These are phyloP conservation scores for Athelia psychrophila DNA, from an alignment of 1,284 basidiomycete species.

Conservation along the genomic window DNA sequence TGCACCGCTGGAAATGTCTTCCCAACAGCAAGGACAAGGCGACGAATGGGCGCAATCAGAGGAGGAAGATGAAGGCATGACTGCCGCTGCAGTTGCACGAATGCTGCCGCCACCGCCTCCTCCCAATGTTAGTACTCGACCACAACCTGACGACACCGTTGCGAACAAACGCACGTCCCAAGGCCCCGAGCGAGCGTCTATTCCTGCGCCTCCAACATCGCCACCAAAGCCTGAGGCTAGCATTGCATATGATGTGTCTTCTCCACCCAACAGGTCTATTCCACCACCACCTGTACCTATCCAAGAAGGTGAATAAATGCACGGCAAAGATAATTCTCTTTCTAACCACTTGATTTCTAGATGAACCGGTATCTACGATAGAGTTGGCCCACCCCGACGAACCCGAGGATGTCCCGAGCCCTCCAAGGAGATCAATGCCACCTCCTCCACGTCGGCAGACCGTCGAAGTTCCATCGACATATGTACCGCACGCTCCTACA, in stretches of 20 bases:
- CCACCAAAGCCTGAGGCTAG: background rate
- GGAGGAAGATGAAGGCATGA: background rate
- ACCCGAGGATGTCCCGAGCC: background rate
- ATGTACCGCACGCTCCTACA: background rate
- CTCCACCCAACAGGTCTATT: slow-evolving; percentile 13
- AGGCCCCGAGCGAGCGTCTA: slow-evolving; percentile 7
- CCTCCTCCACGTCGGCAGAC: background rate
- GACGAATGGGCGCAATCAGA: no score
- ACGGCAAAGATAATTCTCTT: no score
- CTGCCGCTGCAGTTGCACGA: background rate
- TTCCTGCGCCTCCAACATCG: slow-evolving; percentile 14
- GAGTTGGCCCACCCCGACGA: background rate
- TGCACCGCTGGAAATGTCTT: no score
- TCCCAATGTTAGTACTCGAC: slow-evolving; percentile 1
- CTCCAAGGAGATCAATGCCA: slow-evolving; percentile 1
- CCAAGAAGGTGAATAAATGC: slow-evolving; percentile 6
- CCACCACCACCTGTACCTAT: slow-evolving; percentile 11
- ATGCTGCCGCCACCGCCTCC: background rate
- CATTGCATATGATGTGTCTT: slow-evolving; percentile 8
- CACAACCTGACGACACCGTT: background rate
- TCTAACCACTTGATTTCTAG: background rate
- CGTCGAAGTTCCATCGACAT: background rate
- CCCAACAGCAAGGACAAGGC: background rate
- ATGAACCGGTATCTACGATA: background rate
- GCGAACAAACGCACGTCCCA: slow-evolving; percentile 6